Base-by-base conservation (phyloP, 306 rosid species). In the Sesbania bispinosa region DNA sequence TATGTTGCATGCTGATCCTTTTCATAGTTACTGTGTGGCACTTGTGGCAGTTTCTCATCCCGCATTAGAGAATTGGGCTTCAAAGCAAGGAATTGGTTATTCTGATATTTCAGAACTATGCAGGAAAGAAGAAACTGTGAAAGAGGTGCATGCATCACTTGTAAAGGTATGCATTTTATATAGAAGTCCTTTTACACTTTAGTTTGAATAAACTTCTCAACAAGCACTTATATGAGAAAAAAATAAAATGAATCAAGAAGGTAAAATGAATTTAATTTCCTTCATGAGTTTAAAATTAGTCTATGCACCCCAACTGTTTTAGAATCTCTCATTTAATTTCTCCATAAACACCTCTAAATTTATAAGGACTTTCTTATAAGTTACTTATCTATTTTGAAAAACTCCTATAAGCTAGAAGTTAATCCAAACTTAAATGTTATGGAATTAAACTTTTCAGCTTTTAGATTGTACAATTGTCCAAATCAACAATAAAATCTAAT, bases 1-100 rank as follows among this genome's bases (percentile, higher is more conserved):
- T 30, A 88, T 91, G 99, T 10, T 89, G 75, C 87, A 94, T 57
- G 99, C 97, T 55, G 95, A 94, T 82, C 94, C 99, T 59, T 91
- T 91, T 69, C 93, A 85, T 71, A 88, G 86, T 77, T 94, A 69
- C 74, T 86, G 90, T 68, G 99, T 94, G 77, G 96, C 97, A 61
- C 88, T 94, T 33, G 97, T 94, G 54, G 93, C 78, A 50, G 88
- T 86, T 83, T 88, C 96, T 73, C 96, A 74, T 69, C 57, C 76
- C 20, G 41, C 88, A 36, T 62, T 89, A 78, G 85, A 85, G 80
- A 88, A 83, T 29, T 94, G 96, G 99, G 97, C 96, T 71, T 77
- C 88, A 62, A 78, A 80, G 82, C 89, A 85, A 64, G 93, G 97
- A 68, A 79, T 89, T 68, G 4, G 81, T 73, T 83, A 71, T 75